phyloP scores from a whole-genome alignment of 2,329 filamentous ascomycete species.

The Verticillium longisporum region DNA sequence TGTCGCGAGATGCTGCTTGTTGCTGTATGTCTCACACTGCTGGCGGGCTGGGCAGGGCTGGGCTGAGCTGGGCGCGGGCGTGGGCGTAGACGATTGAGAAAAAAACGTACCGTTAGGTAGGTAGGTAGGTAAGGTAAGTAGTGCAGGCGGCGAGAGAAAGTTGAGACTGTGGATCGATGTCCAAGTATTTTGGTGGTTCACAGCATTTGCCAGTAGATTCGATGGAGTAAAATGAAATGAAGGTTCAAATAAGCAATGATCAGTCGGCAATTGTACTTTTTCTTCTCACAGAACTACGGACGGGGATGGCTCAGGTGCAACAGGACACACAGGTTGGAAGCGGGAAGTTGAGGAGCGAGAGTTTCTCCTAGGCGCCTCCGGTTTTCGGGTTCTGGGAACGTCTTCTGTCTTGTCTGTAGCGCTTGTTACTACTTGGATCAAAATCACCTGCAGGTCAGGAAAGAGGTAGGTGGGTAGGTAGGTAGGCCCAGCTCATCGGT shows the following conservation, averaged over 20 bases:
- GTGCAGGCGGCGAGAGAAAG: not conserved
- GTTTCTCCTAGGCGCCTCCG: not conserved
- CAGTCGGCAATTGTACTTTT: not conserved
- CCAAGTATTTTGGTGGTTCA: not conserved
- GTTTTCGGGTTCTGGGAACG: not conserved
- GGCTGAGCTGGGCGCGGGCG: not conserved
- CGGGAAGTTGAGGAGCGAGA: not conserved
- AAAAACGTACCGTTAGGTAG: too few relatives aligned
- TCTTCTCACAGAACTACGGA: not conserved
- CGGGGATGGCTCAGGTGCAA: not conserved
- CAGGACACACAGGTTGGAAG: not conserved
- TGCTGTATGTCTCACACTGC: not conserved
- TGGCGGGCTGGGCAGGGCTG: not conserved
- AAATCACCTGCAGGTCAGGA: not conserved
- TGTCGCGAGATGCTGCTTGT: not conserved
- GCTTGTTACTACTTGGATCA: too few relatives aligned
- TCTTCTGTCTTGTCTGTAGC: not conserved
- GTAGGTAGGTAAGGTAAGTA: too few relatives aligned
- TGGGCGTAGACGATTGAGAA: too few relatives aligned
- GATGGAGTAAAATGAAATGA: not conserved
- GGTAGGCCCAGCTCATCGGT: not conserved
- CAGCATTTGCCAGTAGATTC: not conserved
- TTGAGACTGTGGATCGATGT: not conserved
- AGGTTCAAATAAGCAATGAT: not conserved
- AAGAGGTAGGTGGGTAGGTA: not conserved